Evolutionary conservation across 495 filamentous ascomycete genomes (phyloP).

Genomic region (Hypomontagnella submonticulosa): DNA sequence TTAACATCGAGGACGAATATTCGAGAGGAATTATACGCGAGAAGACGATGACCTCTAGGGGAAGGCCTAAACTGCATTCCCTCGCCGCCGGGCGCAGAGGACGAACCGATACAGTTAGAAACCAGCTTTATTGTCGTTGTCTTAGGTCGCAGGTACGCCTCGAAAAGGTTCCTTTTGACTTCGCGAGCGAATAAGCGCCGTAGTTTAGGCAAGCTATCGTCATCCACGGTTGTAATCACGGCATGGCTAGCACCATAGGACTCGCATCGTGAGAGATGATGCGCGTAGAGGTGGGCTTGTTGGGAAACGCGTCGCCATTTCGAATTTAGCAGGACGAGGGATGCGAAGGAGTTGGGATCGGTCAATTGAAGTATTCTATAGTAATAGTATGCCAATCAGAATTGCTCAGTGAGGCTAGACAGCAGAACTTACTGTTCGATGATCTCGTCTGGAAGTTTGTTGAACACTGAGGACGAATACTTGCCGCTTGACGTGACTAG

Average conservation of each 20-base stretch:
- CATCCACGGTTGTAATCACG: conserved; percentile 54
- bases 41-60: conserved; percentile 73
- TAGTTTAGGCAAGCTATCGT: conserved; percentile 66
- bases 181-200: conserved; percentile 75
- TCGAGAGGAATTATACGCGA: conserved; percentile 87
- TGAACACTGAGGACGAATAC: conserved; percentile 50
- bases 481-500: conserved; percentile 40
- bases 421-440: conserved; percentile 59
- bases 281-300: conserved; percentile 75
- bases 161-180: conserved; percentile 82
- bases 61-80: conserved; percentile 87
- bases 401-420: neutral
- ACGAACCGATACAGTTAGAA: conserved; percentile 85
- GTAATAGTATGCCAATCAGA: conserved; percentile 23
- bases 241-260: conserved; percentile 70
- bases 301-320: conserved; percentile 81
- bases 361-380: conserved; percentile 77
- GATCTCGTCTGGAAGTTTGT: conserved; percentile 61
- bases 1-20: conserved; percentile 81
- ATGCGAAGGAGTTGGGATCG: conserved; percentile 84
- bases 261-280: conserved; percentile 78
- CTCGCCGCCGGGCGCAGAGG: conserved; percentile 84
- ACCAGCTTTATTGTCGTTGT: conserved; percentile 78
- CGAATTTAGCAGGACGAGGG: conserved; percentile 80
- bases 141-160: conserved; percentile 76